A percentile compares a stretch with the other conserved stretches of the same genome.
These are phyloP conservation scores for Chlamydomonas sp. DNA, from an alignment of 139 green algal species.

Conservation along the genomic window DNA sequence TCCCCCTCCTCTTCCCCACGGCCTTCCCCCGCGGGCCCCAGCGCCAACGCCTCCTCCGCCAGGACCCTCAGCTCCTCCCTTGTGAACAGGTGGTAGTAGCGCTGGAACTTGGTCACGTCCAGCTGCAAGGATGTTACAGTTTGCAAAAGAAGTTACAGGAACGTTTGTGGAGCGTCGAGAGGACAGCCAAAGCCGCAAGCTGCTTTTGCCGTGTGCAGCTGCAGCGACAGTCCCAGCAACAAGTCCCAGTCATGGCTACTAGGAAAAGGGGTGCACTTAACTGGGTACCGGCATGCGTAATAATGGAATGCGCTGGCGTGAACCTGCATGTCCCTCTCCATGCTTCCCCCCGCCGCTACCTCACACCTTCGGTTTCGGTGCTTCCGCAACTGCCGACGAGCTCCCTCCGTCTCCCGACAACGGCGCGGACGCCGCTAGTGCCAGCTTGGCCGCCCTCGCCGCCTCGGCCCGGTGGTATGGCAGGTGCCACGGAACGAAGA, in stretches of 20 bases:
- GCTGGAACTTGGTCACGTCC: conserved; percentile 87
- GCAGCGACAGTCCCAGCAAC: too few relatives aligned
- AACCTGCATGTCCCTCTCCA: too few relatives aligned
- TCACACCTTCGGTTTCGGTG: too few relatives aligned
- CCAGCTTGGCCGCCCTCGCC: conserved; percentile 20
- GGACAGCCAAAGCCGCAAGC: too few relatives aligned
- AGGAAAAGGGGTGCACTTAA: too few relatives aligned
- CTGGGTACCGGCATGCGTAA: too few relatives aligned
- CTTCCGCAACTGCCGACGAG: background rate
- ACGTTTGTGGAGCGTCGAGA: too few relatives aligned
- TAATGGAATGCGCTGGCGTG: too few relatives aligned
- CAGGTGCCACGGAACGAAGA: conserved; percentile 97
- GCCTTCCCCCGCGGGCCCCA: conserved; percentile 6
- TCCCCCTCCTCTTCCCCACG: conserved; percentile 50
- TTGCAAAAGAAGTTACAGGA: too few relatives aligned
- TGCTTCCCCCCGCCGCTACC: too few relatives aligned
- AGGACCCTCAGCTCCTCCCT: conserved; percentile 8
- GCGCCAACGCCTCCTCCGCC: conserved; percentile 14
- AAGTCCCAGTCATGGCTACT: too few relatives aligned
- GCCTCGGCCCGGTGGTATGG: conserved; percentile 87
- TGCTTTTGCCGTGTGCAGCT: too few relatives aligned
- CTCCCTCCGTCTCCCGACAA: background rate
- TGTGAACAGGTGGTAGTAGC: conserved; percentile 98
- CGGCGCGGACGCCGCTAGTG: background rate
- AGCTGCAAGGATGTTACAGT: conserved; percentile 27